Percentiles rank a stretch among this genome's conserved stretches.
Evolutionary conservation across 768 basidiomycete species (phyloP).

Genomic region (Mycena albidolilacea): DNA sequence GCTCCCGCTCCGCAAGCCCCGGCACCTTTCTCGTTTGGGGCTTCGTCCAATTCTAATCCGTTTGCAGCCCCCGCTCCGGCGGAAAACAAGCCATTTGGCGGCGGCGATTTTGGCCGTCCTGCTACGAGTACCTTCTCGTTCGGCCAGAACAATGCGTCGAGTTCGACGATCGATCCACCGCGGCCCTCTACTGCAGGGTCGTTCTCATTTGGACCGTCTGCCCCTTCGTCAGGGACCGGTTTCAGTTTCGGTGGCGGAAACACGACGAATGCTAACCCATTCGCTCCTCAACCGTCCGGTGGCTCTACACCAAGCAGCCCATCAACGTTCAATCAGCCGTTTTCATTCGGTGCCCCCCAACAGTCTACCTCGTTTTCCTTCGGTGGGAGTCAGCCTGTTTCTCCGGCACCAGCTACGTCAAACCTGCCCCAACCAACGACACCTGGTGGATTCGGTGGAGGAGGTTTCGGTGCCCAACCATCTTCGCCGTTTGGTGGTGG

Average conservation of each 20-base stretch:
- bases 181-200: conserved; percentile 57
- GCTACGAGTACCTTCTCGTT: conserved; percentile 61
- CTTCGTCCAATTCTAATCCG: conserved; percentile 55
- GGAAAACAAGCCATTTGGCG: conserved; percentile 60
- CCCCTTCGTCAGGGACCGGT: conserved; percentile 55
- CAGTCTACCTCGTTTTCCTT: conserved; percentile 60
- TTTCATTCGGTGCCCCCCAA: conserved; percentile 60
- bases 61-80: conserved; percentile 67
- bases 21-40: conserved; percentile 60
- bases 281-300: conserved; percentile 56
- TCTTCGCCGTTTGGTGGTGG: conserved; percentile 64
- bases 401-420: conserved; percentile 62
- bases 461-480: conserved; percentile 56
- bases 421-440: conserved; percentile 56
- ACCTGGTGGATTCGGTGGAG: conserved; percentile 59
- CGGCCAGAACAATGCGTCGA: conserved; percentile 55
- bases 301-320: conserved; percentile 71
- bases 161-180: conserved; percentile 53
- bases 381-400: conserved; percentile 71
- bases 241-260: conserved; percentile 64
- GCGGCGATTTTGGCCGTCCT: conserved; percentile 60
- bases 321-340: conserved; percentile 68
- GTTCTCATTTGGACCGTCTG: conserved; percentile 64
- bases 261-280: conserved; percentile 54
- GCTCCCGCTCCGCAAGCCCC: conserved; percentile 48